Conservation (phyloP, 257 asterid species). For the Fraxinus quadrangulata region DNA sequence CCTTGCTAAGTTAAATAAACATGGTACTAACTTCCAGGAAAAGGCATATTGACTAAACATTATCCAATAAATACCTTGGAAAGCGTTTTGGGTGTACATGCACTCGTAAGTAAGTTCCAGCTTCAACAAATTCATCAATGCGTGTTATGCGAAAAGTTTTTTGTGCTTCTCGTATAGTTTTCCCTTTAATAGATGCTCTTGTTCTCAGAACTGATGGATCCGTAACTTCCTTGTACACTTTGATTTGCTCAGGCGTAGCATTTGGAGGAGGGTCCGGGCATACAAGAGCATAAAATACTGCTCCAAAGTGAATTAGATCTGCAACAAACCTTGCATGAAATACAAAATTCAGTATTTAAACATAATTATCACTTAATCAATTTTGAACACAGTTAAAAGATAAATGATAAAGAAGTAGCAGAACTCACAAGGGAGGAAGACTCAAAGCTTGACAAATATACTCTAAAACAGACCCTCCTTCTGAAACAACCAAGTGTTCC, state of each 20-base stretch:
- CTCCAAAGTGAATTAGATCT: slow-evolving; percentile 95
- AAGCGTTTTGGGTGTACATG: slow-evolving; percentile 96
- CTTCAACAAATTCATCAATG: slow-evolving; percentile 70
- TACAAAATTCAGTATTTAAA: slow-evolving; percentile 28
- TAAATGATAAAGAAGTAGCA: slow-evolving; percentile 17
- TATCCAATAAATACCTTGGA: slow-evolving; percentile 61
- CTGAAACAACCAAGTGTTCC: slow-evolving; percentile 76
- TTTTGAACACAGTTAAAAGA: slow-evolving; percentile 21
- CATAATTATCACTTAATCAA: slow-evolving; percentile 8
- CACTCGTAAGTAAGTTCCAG: slow-evolving; percentile 91
- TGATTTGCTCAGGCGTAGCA: slow-evolving; percentile 77
- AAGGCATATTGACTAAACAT: neutral
- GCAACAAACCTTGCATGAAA: slow-evolving; percentile 69
- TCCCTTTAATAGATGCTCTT: slow-evolving; percentile 82
- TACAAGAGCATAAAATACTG: slow-evolving; percentile 87
- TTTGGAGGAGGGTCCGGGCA: slow-evolving; percentile 85
- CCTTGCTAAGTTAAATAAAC: neutral
- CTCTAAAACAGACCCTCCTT: slow-evolving; percentile 82
- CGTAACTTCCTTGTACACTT: slow-evolving; percentile 62
- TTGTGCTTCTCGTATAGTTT: slow-evolving; percentile 84
- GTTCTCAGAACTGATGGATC: slow-evolving; percentile 64
- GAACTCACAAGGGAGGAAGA: slow-evolving; percentile 78
- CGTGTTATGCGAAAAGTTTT: slow-evolving; percentile 74
- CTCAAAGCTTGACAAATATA: slow-evolving; percentile 59
- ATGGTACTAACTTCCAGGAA: neutral